A percentile compares a stretch with the other conserved stretches of the same genome.
Conservation (phyloP, 768 basidiomycete genomes). For the Rhizopogon roseolus region DNA sequence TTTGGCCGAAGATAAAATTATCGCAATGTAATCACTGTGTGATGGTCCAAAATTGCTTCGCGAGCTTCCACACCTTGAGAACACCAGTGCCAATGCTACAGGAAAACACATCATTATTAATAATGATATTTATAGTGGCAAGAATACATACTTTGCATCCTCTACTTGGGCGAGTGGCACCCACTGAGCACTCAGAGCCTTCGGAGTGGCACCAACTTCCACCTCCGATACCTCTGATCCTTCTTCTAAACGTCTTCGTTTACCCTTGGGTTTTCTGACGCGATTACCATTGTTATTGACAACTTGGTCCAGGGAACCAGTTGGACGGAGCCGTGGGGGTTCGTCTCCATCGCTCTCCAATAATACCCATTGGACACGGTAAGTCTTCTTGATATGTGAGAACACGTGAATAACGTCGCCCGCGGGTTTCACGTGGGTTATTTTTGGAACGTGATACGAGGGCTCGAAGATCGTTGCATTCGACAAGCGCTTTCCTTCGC, state of each 20-base stretch:
- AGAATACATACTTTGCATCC: slow-evolving; percentile 52
- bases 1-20: neutral
- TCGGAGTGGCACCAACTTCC: neutral
- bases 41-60: slow-evolving; percentile 39
- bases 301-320: neutral
- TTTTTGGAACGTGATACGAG: neutral
- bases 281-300: slow-evolving; percentile 5
- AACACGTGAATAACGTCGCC: slow-evolving; percentile 79
- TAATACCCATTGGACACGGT: slow-evolving; percentile 67
- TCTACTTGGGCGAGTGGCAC: slow-evolving; percentile 47
- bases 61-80: slow-evolving; percentile 67
- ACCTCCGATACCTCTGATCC: slow-evolving; percentile 8
- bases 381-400: slow-evolving; percentile 88
- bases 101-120: neutral
- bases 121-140: neutral
- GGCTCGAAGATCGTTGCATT: neutral
- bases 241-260: slow-evolving; percentile 8
- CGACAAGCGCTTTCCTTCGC: neutral
- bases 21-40: neutral
- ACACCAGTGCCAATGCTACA: slow-evolving; percentile 71
- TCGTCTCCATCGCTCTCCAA: slow-evolving; percentile 49
- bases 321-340: slow-evolving; percentile 30
- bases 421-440: slow-evolving; percentile 44
- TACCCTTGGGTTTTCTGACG: slow-evolving; percentile 7
- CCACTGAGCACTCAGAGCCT: slow-evolving; percentile 39